Base-by-base conservation (phyloP, 371 early-diverging fungal species). In the Rhizomucor pusillus region DNA sequence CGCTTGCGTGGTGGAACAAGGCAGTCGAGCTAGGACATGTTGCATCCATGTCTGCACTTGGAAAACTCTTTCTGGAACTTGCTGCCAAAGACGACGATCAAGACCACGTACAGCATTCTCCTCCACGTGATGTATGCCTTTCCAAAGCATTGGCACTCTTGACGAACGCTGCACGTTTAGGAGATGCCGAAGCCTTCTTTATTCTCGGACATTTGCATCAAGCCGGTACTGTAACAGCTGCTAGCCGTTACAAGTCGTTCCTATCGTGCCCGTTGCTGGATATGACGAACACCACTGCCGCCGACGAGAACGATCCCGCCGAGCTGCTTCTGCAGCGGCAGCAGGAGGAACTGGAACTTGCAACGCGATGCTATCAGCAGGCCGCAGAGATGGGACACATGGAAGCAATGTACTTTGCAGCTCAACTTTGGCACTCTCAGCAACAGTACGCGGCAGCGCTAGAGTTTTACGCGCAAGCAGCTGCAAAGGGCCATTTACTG, bases 391-490 rank as follows among this genome's bases (percentile, higher is more conserved):
- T 65, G 13, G 75, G 73, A 13, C 62, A 68, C 47, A 51, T 73
- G 23, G 64, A 75, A 49, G 71, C 72, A 5, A 73, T 73, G 47
- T 69, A 71, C 7, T 57, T 69, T 12, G 71, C 75, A 20, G 79
- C 67, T 12, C 62, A 73, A 53, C 50, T 70, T 7, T 79, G 73
- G 73, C 67, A 77, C 59, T 65, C 69, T 24, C 71, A 71, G 50
- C 58, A 72, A 36, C 69, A 77, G 25, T 77, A 71, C 52, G 66
- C 69, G 10, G 69, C 69, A n/a, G 77, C 77, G 14, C 44, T 73
- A 3, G 71, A 69, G 16, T 65, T 54, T 18, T 77, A 67, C 50
- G 60, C 73, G 45, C 69, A 62, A 20, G 77, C 77, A 34, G 71
- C 73, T 18, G 43, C 55, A 20, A 65, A 66, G 24, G 77, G 77